Evolutionary conservation across 176 grass and related monocot genomes (phyloP).

Genomic region (Alloteropsis semialata): DNA sequence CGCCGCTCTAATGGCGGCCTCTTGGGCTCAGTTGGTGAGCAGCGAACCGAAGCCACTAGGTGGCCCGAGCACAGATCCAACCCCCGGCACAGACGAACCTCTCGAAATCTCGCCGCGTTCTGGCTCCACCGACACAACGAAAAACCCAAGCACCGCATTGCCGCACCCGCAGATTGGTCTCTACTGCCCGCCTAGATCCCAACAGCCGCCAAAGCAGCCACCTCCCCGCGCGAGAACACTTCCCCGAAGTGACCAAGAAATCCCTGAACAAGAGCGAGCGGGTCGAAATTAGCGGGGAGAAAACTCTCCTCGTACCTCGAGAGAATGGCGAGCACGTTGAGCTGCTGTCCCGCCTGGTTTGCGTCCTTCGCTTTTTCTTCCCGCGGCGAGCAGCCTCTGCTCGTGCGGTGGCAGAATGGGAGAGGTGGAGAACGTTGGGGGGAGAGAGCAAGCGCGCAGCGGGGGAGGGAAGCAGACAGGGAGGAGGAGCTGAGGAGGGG

Average conservation of each 20-base stretch:
- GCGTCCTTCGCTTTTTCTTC: background rate
- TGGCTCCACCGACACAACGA: conserved; percentile 39
- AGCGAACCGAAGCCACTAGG: background rate
- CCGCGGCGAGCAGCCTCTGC: background rate
- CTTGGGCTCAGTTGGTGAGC: background rate
- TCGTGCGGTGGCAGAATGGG: conserved; percentile 16
- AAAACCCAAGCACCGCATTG: conserved; percentile 6
- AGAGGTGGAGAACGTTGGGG: background rate
- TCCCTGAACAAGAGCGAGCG: background rate
- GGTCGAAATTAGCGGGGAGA: background rate
- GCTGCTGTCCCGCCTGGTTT: background rate
- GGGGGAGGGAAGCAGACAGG: conserved; percentile 38
- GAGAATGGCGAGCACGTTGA: conserved; percentile 19
- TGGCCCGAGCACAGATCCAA: background rate
- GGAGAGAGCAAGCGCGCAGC: background rate
- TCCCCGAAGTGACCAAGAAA: background rate
- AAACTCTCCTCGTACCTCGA: conserved; percentile 2
- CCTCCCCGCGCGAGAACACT: background rate
- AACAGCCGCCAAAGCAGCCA: conserved; percentile 10
- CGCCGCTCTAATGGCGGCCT: background rate
- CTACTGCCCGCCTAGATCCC: background rate
- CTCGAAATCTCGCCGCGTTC: conserved; percentile 25
- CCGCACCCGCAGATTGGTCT: background rate
- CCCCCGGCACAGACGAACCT: conserved; percentile 4
- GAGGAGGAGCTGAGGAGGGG: conserved; percentile 30